Evolutionary conservation across 2,329 filamentous ascomycete species (phyloP).

Genomic region (Intubia oerlemansii): DNA sequence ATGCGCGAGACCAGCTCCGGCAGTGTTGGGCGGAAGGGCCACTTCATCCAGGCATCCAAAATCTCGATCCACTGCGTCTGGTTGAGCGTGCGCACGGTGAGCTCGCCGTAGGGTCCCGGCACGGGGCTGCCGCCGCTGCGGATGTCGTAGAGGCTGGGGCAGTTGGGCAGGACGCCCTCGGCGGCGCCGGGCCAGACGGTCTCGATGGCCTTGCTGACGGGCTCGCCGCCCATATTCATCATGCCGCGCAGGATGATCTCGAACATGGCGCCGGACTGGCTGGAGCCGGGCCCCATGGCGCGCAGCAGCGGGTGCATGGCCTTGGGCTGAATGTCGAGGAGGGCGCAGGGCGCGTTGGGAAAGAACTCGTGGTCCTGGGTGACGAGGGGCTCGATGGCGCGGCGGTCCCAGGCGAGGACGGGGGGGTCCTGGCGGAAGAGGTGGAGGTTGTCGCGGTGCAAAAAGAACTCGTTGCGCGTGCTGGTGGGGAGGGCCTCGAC

Average conservation of each 20-base stretch:
- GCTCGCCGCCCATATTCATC: slow-evolving; percentile 12
- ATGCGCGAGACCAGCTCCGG: slow-evolving; percentile 23
- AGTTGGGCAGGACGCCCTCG: slow-evolving; percentile 27
- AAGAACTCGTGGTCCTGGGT: slow-evolving; percentile 40
- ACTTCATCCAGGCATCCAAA: slow-evolving; percentile 36
- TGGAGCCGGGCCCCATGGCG: slow-evolving; percentile 18
- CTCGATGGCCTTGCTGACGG: slow-evolving; percentile 24
- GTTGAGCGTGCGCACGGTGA: slow-evolving; percentile 28
- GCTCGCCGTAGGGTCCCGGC: slow-evolving; percentile 15
- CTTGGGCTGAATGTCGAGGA: slow-evolving; percentile 48
- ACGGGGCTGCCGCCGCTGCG: slow-evolving; percentile 21
- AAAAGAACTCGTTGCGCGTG: slow-evolving; percentile 7
- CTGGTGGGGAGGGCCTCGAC: no score
- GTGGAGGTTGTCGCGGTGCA: slow-evolving; percentile 31
- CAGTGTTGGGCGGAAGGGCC: slow-evolving; percentile 39
- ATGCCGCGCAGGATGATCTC: slow-evolving; percentile 28
- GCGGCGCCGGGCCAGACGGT: slow-evolving; percentile 36
- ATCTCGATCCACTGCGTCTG: slow-evolving; percentile 34
- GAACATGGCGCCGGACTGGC: slow-evolving; percentile 25
- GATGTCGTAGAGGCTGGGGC: slow-evolving; percentile 26
- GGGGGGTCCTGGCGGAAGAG: slow-evolving; percentile 26
- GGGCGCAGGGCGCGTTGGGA: slow-evolving; percentile 31
- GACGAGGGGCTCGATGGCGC: slow-evolving; percentile 47
- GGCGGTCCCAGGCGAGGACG: slow-evolving; percentile 44
- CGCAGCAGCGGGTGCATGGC: slow-evolving; percentile 25